Evolutionary conservation across 2,329 filamentous ascomycete genomes (phyloP).

Genomic region (Lecanicillium sp.): DNA sequence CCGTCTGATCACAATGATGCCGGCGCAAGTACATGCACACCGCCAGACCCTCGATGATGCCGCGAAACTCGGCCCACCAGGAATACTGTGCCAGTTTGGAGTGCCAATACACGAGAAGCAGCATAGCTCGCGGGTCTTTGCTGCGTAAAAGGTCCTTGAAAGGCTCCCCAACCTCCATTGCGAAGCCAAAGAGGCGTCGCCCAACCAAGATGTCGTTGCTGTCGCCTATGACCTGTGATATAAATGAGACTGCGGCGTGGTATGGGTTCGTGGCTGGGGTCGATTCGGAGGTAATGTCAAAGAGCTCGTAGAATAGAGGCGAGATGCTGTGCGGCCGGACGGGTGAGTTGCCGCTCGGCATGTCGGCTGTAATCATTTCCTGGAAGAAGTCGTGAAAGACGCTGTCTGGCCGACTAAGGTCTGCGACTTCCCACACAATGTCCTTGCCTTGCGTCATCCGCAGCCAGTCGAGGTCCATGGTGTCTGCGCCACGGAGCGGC

Average conservation of each 20-base stretch:
- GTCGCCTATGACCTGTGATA: slow-evolving; percentile 24
- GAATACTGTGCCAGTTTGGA: slow-evolving; percentile 29
- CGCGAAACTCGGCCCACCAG: slow-evolving; percentile 37
- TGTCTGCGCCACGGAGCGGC: slow-evolving; percentile 36
- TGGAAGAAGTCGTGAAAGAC: slow-evolving; percentile 26
- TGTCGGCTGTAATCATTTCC: slow-evolving; percentile 1
- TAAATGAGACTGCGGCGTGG: slow-evolving; percentile 17
- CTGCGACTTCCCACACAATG: slow-evolving; percentile 37
- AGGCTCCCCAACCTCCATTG: slow-evolving; percentile 29
- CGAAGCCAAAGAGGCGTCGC: slow-evolving; percentile 34
- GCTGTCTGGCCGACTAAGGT: slow-evolving; percentile 36
- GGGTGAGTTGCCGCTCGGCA: slow-evolving; percentile 1
- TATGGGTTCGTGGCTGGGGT: slow-evolving; percentile 15
- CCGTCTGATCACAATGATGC: neutral
- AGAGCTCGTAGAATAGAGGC: slow-evolving; percentile 17
- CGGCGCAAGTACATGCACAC: slow-evolving; percentile 27
- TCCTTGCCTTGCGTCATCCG: slow-evolving; percentile 44
- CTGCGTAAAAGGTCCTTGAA: slow-evolving; percentile 31
- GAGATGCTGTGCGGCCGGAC: slow-evolving; percentile 16
- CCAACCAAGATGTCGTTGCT: slow-evolving; percentile 26
- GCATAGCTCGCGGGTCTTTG: slow-evolving; percentile 40
- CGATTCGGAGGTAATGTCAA: slow-evolving; percentile 12
- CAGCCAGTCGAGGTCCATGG: slow-evolving; percentile 45
- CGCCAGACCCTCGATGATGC: slow-evolving; percentile 34
- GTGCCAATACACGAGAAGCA: slow-evolving; percentile 46